Base-by-base conservation (phyloP, 345 rosid genomes). In the Boechera retrofracta region DNA sequence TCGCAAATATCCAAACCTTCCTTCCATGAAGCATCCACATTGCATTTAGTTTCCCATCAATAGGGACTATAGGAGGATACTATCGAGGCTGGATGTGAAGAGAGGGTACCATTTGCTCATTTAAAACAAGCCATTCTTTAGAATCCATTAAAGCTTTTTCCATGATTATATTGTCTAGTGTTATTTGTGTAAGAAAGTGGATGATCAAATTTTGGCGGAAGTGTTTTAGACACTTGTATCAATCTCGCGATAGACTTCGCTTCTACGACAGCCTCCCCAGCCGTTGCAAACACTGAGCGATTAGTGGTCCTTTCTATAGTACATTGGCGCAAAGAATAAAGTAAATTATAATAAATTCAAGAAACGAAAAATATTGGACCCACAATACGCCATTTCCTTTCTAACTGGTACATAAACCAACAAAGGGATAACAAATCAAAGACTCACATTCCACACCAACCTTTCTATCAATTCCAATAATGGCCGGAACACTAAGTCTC, bases 401-500 rank as follows among this genome's bases (percentile, higher is more conserved):
- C n/a, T 7, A 56, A 1, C 12, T 53, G 31, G 24, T 21, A 56
- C 62, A n/a, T 35, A 11, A 36, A 33, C 5, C 38, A 36, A 38
- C 64, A 35, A 60, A 36, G 28, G 5, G 65, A 61, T 61, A 38
- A 64, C 47, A 28, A 64, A 39, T 26, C 15, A 47, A n/a, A 47
- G 55, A 45, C 69, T 42, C 71, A 18, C 48, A 64, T 64, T 55
- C 55, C 10, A 16, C 38, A 44, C 38, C 10, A 39, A 63, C 1
- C 18, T 38, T 53, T 44, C 64, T 9, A 32, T 21, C 36, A 64
- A 11, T 74, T 32, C 21, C 58, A 15, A 56, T 1, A 39, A 85
- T 84, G 89, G 82, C 59, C 52, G 62, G 56, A 71, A 77, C 71
- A 38, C 56, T 59, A 58, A 77, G 81, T 64, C 55, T 71, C 38